A percentile compares a stretch with the other conserved stretches of the same genome.
Conservation (phyloP, 2,329 filamentous ascomycete species). For the Huntiella decipiens region DNA sequence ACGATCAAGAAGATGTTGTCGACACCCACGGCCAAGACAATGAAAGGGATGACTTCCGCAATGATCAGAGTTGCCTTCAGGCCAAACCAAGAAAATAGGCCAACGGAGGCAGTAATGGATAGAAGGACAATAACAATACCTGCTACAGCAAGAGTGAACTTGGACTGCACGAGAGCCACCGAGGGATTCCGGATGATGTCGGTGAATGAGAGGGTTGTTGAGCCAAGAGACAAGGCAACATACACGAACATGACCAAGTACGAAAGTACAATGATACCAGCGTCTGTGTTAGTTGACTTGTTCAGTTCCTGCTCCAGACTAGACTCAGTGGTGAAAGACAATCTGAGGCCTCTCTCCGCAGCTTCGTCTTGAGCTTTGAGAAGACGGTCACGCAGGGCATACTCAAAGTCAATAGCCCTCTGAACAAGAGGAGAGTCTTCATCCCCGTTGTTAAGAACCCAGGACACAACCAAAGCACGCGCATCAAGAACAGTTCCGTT, state of each 20-base stretch:
- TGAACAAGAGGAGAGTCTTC: slow-evolving; percentile 53
- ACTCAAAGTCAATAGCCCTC: slow-evolving; percentile 77
- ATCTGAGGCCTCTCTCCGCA: slow-evolving; percentile 51
- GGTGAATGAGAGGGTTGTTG: slow-evolving; percentile 58
- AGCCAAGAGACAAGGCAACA: slow-evolving; percentile 79
- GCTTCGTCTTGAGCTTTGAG: slow-evolving; percentile 69
- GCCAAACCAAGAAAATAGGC: slow-evolving; percentile 77
- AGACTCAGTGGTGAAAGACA: slow-evolving; percentile 91
- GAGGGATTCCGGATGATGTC: slow-evolving; percentile 68
- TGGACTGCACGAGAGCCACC: slow-evolving; percentile 78
- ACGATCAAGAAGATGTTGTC: slow-evolving; percentile 99
- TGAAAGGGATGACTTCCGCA: slow-evolving; percentile 93
- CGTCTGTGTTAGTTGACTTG: slow-evolving; percentile 95
- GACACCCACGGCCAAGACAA: slow-evolving; percentile 87
- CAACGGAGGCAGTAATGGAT: slow-evolving; percentile 91
- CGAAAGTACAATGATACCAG: slow-evolving; percentile 88
- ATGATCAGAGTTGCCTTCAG: slow-evolving; percentile 95
- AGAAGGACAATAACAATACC: slow-evolving; percentile 92
- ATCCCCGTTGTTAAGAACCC: slow-evolving; percentile 77
- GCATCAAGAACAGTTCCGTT: slow-evolving; percentile 48
- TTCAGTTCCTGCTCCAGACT: slow-evolving; percentile 91
- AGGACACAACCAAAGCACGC: slow-evolving; percentile 69
- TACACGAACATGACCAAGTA: slow-evolving; percentile 99
- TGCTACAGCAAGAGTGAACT: slow-evolving; percentile 85
- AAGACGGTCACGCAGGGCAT: slow-evolving; percentile 53